These are phyloP conservation scores for Avicennia marina DNA, from an alignment of 257 asterid species.

Conservation along the genomic window DNA sequence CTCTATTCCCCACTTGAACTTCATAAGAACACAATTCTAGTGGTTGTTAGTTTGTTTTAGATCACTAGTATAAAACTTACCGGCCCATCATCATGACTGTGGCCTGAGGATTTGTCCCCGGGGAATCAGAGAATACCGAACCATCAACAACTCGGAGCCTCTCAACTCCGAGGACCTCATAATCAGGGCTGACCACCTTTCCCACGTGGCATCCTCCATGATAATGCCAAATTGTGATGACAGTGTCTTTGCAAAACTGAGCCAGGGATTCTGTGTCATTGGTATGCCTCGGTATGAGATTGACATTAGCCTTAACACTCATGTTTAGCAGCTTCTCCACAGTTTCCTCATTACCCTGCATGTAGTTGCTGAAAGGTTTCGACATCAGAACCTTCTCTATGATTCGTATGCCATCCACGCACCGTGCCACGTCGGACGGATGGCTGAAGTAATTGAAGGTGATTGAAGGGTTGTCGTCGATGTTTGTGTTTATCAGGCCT, in stretches of 20 bases:
- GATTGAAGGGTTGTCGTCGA: slow-evolving; percentile 73
- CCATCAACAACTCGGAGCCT: slow-evolving; percentile 90
- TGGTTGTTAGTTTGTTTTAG: too few species aligned
- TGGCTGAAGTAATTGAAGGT: slow-evolving; percentile 96
- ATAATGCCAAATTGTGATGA: slow-evolving; percentile 95
- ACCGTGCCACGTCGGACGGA: slow-evolving; percentile 54
- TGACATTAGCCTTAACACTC: slow-evolving; percentile 79
- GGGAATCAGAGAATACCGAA: slow-evolving; percentile 63
- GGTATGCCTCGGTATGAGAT: slow-evolving; percentile 78
- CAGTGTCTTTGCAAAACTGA: slow-evolving; percentile 94
- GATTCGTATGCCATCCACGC: slow-evolving; percentile 72
- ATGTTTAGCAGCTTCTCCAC: slow-evolving; percentile 61
- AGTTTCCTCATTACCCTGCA: slow-evolving; percentile 37
- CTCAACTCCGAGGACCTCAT: slow-evolving; percentile 61
- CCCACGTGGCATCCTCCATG: slow-evolving; percentile 96
- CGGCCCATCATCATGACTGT: slow-evolving; percentile 95
- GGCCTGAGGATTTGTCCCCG: slow-evolving; percentile 98
- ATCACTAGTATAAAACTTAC: slow-evolving; percentile 28
- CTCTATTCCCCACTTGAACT: too few species aligned
- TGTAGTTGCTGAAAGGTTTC: slow-evolving; percentile 46
- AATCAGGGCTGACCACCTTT: slow-evolving; percentile 51
- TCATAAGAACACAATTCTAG: too few species aligned
- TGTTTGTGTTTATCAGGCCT: neutral
- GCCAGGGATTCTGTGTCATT: slow-evolving; percentile 72
- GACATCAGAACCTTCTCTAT: slow-evolving; percentile 64